Evolutionary conservation across 106 monocot species (phyloP), one percentile per base, ranked within the genome.

Genomic region (Dactylorhiza incarnata): DNA sequence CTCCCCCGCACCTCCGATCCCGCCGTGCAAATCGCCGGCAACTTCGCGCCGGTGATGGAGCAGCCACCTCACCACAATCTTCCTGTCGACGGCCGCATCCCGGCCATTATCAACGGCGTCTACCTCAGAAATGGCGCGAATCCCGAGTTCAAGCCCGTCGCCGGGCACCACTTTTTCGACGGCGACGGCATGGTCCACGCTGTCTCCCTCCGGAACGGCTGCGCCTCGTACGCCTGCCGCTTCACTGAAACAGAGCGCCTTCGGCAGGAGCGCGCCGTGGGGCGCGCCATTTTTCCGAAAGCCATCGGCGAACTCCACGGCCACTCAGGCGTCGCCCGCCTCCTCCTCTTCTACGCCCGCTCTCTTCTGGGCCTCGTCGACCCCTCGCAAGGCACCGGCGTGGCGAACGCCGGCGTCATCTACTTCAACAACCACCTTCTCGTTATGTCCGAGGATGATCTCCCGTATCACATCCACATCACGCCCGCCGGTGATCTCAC

Each of bases 381-480:
- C 79, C 74, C 72, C 48, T 68, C 74, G 29, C 79, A 52, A 15
- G 94, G 94, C 45, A 86, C 73, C 51, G 94, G 94, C 43, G 90
- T 88, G 56, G 94, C 90, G 67, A 94, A 94, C 83, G 94, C 94
- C 61, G 94, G 94, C 20, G 78, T 94, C 37, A 58, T 94, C 55
- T 94, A 85, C 79, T 94, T 94, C 83, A 82, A 86, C 78, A 56
- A 79, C 75, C 81, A 84, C 20, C 85, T 94, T 17, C 94, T 94
- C 45, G 94, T 90, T 72, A 90, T 94, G 94, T 94, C 94, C 6
- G 94, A 94, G 75, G 94, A 94, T 78, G 94, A 94, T 81, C 76
- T 90, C 29, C 94, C 94, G 0, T 94, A 94, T 79, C 94, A 94
- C 22, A 82, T 94, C 29, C 52, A 78, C 10, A 47, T 90, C 61